Conservation (phyloP, 352 stramenopile genomes). For the Phytophthora cajani region DNA sequence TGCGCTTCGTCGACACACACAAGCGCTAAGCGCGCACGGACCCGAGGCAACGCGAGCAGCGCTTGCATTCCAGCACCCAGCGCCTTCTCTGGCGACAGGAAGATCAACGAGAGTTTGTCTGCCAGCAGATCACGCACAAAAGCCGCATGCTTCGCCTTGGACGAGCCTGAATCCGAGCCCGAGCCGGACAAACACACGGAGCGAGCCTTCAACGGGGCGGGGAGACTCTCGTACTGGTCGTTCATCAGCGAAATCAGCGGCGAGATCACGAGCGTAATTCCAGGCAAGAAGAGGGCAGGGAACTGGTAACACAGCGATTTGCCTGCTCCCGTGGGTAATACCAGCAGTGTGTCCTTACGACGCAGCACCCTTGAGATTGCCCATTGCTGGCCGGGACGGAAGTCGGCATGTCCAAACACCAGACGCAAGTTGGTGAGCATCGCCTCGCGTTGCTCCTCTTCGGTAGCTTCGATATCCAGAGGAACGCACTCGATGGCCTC, state of each 20-base stretch:
- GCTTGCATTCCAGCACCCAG: constrained; percentile 82
- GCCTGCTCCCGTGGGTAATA: constrained; percentile 97
- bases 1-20: constrained; percentile 96
- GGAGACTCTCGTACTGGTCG: constrained; percentile 90
- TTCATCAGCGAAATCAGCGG: constrained; percentile 95
- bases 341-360: constrained; percentile 82
- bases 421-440: constrained; percentile 77
- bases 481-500: constrained; percentile 53
- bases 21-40: constrained; percentile 65
- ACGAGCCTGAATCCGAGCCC: constrained; percentile 26
- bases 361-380: constrained; percentile 79
- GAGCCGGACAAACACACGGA: constrained; percentile 64
- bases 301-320: constrained; percentile 99
- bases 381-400: constrained; percentile 85
- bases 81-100: constrained; percentile 92
- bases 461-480: constrained; percentile 53
- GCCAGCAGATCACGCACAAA: constrained; percentile 73
- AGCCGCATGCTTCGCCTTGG: constrained; percentile 68
- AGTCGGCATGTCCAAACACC: constrained; percentile 87
- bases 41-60: constrained; percentile 54
- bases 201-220: constrained; percentile 59
- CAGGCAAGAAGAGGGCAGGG: constrained; percentile 80
- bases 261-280: constrained; percentile 93
- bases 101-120: constrained; percentile 84
- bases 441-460: constrained; percentile 51